Evolutionary conservation across 1,139 yeast species (phyloP).

Genomic region (Hanseniaspora uvarum): DNA sequence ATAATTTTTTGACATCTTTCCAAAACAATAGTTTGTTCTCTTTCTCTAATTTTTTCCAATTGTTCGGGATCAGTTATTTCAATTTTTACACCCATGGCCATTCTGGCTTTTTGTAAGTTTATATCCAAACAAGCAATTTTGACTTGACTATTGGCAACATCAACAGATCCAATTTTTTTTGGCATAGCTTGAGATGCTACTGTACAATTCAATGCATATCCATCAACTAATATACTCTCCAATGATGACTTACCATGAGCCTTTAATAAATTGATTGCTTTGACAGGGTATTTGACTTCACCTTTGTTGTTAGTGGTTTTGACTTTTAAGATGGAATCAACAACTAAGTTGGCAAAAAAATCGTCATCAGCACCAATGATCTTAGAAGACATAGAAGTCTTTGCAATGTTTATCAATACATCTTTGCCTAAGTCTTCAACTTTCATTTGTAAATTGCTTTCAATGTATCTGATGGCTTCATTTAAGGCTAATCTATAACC

Average conservation of each 20-base stretch:
- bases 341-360: slow-evolving; percentile 82
- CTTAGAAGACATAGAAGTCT: slow-evolving; percentile 94
- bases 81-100: slow-evolving; percentile 98
- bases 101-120: slow-evolving; percentile 87
- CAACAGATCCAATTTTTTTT: slow-evolving; percentile 57
- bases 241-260: slow-evolving; percentile 91
- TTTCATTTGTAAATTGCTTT: slow-evolving; percentile 70
- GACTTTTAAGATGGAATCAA: slow-evolving; percentile 91
- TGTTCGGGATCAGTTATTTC: slow-evolving; percentile 96
- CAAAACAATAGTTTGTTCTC: slow-evolving; percentile 83
- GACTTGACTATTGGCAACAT: slow-evolving; percentile 42
- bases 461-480: slow-evolving; percentile 83
- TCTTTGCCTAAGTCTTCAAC: slow-evolving; percentile 81
- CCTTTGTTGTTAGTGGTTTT: slow-evolving; percentile 83
- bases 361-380: slow-evolving; percentile 94
- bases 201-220: slow-evolving; percentile 94
- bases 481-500: slow-evolving; percentile 90
- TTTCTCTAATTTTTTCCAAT: slow-evolving; percentile 85
- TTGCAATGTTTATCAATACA: slow-evolving; percentile 74
- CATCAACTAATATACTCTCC: slow-evolving; percentile 79
- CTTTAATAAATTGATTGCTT: slow-evolving; percentile 90
- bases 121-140: slow-evolving; percentile 90
- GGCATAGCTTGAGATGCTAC: slow-evolving; percentile 97
- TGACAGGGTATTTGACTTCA: slow-evolving; percentile 86
- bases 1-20: slow-evolving; percentile 84